A percentile compares a stretch with the other conserved stretches of the same genome.
Evolutionary conservation across 225 moss, liverwort and hornwort genomes (phyloP).

Genomic region (Bryoerythrophyllum caledonicum): DNA sequence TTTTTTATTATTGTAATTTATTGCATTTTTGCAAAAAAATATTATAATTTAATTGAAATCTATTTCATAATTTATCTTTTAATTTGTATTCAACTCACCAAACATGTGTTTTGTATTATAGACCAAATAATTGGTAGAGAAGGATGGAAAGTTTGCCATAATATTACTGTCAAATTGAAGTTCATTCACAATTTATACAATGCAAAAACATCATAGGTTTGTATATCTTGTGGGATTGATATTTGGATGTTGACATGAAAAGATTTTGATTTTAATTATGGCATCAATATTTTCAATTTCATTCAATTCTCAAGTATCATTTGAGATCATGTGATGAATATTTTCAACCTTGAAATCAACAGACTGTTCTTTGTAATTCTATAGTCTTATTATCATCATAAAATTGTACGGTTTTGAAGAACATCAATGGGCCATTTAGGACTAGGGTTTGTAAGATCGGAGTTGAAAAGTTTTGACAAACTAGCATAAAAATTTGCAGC

Average conservation of each 20-base stretch:
- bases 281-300: neutral
- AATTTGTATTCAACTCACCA: no score
- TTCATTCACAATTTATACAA: neutral
- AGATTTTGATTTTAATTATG: no score
- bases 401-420: neutral
- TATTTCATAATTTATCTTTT: neutral
- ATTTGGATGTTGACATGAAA: no score
- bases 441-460: constrained; percentile 1
- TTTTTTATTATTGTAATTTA: no score
- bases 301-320: neutral
- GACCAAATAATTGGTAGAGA: neutral
- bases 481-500: neutral
- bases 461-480: constrained; percentile 10
- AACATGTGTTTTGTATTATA: no score
- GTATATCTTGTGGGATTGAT: neutral
- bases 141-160: no score
- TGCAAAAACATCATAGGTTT: neutral
- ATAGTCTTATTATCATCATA: neutral
- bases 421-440: neutral
- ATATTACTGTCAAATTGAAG: neutral
- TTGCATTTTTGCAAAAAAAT: no score
- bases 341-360: neutral
- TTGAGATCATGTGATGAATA: neutral
- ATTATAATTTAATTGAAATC: no score
- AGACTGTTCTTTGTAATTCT: neutral